Base-by-base conservation (phyloP, 176 grass and related monocot genomes). In the Cenchrus americanus region DNA sequence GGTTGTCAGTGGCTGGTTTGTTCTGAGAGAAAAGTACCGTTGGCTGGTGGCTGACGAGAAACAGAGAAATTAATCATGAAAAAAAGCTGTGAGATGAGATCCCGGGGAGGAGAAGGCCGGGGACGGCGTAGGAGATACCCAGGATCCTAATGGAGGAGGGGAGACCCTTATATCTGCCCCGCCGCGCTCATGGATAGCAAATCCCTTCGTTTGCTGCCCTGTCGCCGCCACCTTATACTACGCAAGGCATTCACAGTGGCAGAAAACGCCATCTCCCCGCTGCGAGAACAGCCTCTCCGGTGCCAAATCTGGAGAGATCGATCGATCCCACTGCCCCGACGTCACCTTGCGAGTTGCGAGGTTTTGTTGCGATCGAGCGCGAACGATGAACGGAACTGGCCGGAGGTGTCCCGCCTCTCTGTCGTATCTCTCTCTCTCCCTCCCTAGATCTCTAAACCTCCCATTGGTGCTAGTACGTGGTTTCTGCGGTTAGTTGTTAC, bases 111-210 rank as follows among this genome's bases (percentile, higher is more conserved):
- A 6, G 12, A 65, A 14, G 23, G 62, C 5, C 12, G 62, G 23
- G 23, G 47, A 17, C 26, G 67, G n/a, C 19, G 67, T 42, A 57
- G 50, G 64, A 24, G 73, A 59, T 71, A 73, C 84, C 76, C 8
- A 24, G 84, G 75, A 14, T 24, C 27, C 0, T 3, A 26, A 52
- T 3, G 66, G 21, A 63, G 54, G 42, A 71, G 6, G 34, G 34
- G 34, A 37, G 34, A 37, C 34, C 34, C 34, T 22, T 76, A 58
- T 30, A 58, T 40, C 19, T 13, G 15, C 37, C 50, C 23, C 17
- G 43, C 80, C 52, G 55, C 69, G 10, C 15, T 22, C 19, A 10
- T 51, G 8, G 54, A 51, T 10, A 6, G 24, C 21, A 46, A 7
- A 7, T 10, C 23, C 27, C 71, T 41, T 52, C 30, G 24, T 5